Percentiles rank a stretch among this genome's conserved stretches.
phyloP scores from a whole-genome alignment of 306 rosid species.

The Vigna trinervia region DNA sequence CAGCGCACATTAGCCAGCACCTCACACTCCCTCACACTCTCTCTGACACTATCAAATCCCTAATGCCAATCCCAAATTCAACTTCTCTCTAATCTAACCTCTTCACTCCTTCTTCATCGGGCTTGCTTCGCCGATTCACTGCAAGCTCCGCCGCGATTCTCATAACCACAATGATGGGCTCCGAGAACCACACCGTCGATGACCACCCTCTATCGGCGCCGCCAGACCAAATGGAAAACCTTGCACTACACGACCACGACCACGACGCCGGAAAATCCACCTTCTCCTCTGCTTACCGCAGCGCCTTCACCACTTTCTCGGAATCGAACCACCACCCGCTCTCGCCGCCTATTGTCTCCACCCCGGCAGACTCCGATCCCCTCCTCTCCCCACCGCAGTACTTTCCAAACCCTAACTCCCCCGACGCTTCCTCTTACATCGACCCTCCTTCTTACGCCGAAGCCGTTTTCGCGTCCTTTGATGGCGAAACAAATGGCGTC shows the following conservation, averaged over 20 bases:
- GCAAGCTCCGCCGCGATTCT: background rate
- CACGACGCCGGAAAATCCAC: conserved; percentile 41
- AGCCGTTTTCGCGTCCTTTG: conserved; percentile 62
- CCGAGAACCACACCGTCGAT: conserved; percentile 63
- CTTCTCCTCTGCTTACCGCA: conserved; percentile 70
- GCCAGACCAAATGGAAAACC: conserved; percentile 65
- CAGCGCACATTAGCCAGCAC: conserved; percentile 46
- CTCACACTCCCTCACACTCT: background rate
- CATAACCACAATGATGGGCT: conserved; percentile 80
- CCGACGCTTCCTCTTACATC: conserved; percentile 50
- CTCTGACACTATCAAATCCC: conserved; percentile 13
- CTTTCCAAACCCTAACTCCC: conserved; percentile 48
- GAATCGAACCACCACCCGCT: conserved; percentile 56
- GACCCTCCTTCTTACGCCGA: conserved; percentile 76
- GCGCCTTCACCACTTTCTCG: conserved; percentile 70
- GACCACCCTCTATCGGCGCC: conserved; percentile 57
- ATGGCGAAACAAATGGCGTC: conserved; percentile 58
- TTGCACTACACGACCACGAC: conserved; percentile 58
- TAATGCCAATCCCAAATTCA: conserved; percentile 42
- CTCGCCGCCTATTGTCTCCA: conserved; percentile 47
- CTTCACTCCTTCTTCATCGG: background rate
- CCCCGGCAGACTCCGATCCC: conserved; percentile 55
- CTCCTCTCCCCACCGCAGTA: conserved; percentile 54
- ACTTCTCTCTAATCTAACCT: background rate
- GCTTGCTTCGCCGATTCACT: conserved; percentile 26